Base-by-base conservation (phyloP, 1,139 yeast species). In the Scheffersomyces insectosa region DNA sequence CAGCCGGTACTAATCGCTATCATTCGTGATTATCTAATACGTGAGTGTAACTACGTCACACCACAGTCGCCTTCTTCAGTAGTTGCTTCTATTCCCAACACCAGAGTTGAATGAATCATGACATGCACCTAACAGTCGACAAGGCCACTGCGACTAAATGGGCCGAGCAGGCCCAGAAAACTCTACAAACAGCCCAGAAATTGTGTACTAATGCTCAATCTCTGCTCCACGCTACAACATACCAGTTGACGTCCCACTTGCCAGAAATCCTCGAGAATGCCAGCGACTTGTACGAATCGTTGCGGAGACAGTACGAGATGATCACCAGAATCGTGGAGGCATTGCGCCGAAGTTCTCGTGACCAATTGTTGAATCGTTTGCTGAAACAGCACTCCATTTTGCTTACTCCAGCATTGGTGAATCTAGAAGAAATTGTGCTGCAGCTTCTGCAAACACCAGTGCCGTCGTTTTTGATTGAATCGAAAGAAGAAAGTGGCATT, bases 131-230 rank as follows among this genome's bases (percentile, higher is more conserved):
- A 31, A 31, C 34, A 10, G 34, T 42, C n/a, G 25, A 25, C 13
- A 40, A 40, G 27, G 37, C 29, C n/a, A 42, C 42, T 29, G 50
- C 56, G 23, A 41, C 42, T 28, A 44, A 39, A 28, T 69, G 73
- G 73, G 51, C 63, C 5, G 58, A 55, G 7, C 62, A 65, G 38
- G 74, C 75, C 3, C 62, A 59, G 33, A 12, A 23, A 1, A 65
- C 70, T 0, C 59, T 71, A 9, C 57, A 62, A 36, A 45, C 50
- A 28, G 75, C 75, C 3, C 68, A 64, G 38, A 56, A 54, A 28
- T 41, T 65, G 33, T 70, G 75, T 40, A 52, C 66, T 3, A 54
- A 52, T n/a, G 74, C 76, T 2, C 72, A 68, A 36, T 41, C 45
- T 2, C 65, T 60, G 60, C 58, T 70, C 33, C 57, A 56, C 37